Conservation (phyloP, 441 rosid species). For the Pelargonium cotyledonis region DNA sequence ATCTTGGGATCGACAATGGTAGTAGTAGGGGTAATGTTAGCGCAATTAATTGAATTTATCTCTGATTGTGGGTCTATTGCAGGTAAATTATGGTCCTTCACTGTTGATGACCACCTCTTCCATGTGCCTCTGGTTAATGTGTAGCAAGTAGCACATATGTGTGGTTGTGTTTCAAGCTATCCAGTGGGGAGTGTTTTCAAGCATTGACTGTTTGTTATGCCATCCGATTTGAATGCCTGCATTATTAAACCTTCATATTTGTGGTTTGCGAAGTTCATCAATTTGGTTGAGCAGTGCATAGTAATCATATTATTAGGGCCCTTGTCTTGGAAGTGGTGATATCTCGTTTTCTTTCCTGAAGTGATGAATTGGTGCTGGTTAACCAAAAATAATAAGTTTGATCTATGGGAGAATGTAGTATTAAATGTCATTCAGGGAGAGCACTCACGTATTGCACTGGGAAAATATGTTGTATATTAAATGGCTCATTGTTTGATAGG, state of each 20-base stretch:
- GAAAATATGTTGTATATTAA: conserved; percentile 3
- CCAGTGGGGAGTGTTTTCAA: conserved; percentile 17
- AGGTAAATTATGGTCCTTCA: conserved; percentile 46
- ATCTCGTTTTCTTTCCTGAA: conserved; percentile 13
- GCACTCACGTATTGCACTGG: conserved; percentile 2
- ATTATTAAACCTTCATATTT: conserved; percentile 11
- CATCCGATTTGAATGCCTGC: conserved; percentile 20
- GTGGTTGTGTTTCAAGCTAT: conserved; percentile 20
- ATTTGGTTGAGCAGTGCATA: conserved; percentile 13
- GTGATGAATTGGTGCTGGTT: conserved; percentile 15
- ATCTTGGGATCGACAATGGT: neutral
- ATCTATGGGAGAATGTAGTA: conserved; percentile 13
- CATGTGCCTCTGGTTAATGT: conserved; percentile 34
- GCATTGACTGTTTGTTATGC: conserved; percentile 16
- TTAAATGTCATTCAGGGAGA: conserved; percentile 5
- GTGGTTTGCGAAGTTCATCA: conserved; percentile 16
- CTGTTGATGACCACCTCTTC: conserved; percentile 27
- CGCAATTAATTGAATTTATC: conserved; percentile 1
- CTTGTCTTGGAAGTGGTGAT: conserved; percentile 17
- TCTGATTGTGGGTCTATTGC: conserved; percentile 20
- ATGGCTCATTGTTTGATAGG: conserved; percentile 16
- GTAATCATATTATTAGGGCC: conserved; percentile 9
- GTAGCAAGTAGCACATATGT: conserved; percentile 17
- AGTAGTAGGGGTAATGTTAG: neutral
- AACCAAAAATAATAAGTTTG: conserved; percentile 13